Evolutionary conservation across 2,329 filamentous ascomycete species (phyloP).

Genomic region (Fusarium sp.): DNA sequence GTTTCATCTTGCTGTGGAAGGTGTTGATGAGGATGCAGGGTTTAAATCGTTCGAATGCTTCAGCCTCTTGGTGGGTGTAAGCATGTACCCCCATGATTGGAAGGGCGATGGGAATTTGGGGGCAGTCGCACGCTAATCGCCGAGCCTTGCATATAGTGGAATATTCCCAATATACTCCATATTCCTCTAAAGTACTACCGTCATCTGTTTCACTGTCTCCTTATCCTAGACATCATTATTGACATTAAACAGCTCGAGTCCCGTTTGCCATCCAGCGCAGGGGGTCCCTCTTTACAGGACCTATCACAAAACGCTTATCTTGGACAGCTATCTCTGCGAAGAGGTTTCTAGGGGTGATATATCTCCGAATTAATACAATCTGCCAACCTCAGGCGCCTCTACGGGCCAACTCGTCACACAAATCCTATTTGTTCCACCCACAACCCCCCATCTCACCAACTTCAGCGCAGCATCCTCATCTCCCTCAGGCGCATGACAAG

Average conservation of each 20-base stretch:
- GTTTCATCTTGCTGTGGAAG: not conserved
- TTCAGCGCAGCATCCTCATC: not conserved
- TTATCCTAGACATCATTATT: not conserved
- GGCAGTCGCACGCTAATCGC: not conserved
- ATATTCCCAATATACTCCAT: not conserved
- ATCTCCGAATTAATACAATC: not conserved
- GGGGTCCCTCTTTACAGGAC: no score
- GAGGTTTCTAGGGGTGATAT: not conserved
- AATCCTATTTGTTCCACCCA: not conserved
- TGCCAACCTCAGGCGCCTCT: not conserved
- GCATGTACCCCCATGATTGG: not conserved
- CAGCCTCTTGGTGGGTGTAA: not conserved
- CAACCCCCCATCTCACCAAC: not conserved
- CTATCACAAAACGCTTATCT: no score
- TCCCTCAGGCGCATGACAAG: not conserved
- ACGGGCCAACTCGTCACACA: not conserved
- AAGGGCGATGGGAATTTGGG: not conserved
- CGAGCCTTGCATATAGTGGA: not conserved
- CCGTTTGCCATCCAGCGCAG: no score
- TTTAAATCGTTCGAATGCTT: not conserved
- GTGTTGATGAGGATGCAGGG: not conserved
- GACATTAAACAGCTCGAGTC: not conserved
- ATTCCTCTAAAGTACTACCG: not conserved
- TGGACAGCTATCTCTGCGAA: no score
- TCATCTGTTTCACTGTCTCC: not conserved